These are phyloP conservation scores for Fusarium ramigenum DNA, from an alignment of 2,329 filamentous ascomycete genomes.

Conservation along the genomic window DNA sequence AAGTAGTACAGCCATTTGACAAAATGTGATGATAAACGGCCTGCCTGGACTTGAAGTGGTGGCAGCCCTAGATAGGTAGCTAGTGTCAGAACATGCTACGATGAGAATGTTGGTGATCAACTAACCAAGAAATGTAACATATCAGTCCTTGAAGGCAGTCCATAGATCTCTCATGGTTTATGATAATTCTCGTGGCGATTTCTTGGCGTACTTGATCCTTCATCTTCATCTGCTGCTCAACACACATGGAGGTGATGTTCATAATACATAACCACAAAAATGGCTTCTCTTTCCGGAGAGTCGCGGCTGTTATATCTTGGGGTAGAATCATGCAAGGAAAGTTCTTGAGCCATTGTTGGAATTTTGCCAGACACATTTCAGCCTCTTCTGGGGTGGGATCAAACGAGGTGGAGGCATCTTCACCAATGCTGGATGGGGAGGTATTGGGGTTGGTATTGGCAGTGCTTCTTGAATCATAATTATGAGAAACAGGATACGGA, in stretches of 20 bases:
- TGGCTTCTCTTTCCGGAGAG: conserved; percentile 54
- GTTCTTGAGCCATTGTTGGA: conserved; percentile 53
- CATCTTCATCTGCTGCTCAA: conserved; percentile 51
- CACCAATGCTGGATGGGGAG: conserved; percentile 11
- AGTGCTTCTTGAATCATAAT: conserved; percentile 10
- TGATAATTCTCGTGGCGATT: conserved; percentile 56
- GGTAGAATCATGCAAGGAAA: conserved; percentile 58
- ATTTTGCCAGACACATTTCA: conserved; percentile 52
- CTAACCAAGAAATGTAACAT: conserved; percentile 56
- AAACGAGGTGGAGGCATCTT: conserved; percentile 33
- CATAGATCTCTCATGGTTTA: conserved; percentile 59
- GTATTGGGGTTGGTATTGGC: conserved; percentile 6
- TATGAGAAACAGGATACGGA: conserved; percentile 8
- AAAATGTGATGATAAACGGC: conserved; percentile 56
- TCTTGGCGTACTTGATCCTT: conserved; percentile 54
- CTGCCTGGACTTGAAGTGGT: conserved; percentile 51
- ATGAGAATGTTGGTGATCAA: not conserved
- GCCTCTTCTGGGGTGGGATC: conserved; percentile 50
- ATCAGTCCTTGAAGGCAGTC: conserved; percentile 64
- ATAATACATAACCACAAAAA: conserved; percentile 62
- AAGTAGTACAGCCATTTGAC: conserved; percentile 55
- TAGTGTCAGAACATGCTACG: conserved; percentile 1
- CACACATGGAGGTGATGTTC: conserved; percentile 55
- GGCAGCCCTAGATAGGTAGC: conserved; percentile 47
- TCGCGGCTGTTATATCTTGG: conserved; percentile 47